A percentile compares a stretch with the other conserved stretches of the same genome.
Conservation (phyloP, 2,329 filamentous ascomycete species). For the Leptosphaerulina australis region DNA sequence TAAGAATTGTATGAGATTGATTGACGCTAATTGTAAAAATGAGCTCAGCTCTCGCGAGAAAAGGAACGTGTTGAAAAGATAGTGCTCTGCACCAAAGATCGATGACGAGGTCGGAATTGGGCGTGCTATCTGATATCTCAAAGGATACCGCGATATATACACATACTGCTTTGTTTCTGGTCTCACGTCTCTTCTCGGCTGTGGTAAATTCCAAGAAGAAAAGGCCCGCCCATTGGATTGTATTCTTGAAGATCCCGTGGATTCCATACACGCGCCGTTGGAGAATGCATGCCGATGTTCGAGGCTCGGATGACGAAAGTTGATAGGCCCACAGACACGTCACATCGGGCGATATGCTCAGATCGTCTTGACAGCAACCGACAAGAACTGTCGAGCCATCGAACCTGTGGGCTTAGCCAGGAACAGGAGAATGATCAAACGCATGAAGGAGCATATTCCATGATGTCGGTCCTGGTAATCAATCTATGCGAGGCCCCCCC, state of each 20-base stretch:
- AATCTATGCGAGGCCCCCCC: slow-evolving; percentile 26
- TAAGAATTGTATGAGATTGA: slow-evolving; percentile 32
- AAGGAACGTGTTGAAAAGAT: slow-evolving; percentile 30
- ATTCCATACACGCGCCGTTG: slow-evolving; percentile 44
- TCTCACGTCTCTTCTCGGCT: slow-evolving; percentile 17
- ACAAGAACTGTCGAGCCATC: slow-evolving; percentile 23
- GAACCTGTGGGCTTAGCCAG: slow-evolving; percentile 26
- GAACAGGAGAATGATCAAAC: slow-evolving; percentile 43
- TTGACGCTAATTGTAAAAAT: slow-evolving; percentile 23
- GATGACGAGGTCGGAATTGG: slow-evolving; percentile 24
- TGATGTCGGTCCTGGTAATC: slow-evolving; percentile 25
- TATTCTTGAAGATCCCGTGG: slow-evolving; percentile 35
- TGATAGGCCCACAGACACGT: slow-evolving; percentile 35
- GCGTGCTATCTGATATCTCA: slow-evolving; percentile 22
- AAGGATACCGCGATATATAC: slow-evolving; percentile 33
- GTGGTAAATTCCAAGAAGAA: slow-evolving; percentile 17
- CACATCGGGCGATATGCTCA: slow-evolving; percentile 33
- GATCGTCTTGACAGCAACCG: slow-evolving; percentile 25
- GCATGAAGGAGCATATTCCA: slow-evolving; percentile 30
- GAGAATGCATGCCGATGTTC: slow-evolving; percentile 37
- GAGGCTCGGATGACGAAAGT: slow-evolving; percentile 28
- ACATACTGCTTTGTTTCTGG: slow-evolving; percentile 8
- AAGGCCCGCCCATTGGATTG: slow-evolving; percentile 24
- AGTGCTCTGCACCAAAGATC: slow-evolving; percentile 44
- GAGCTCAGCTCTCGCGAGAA: slow-evolving; percentile 47